Evolutionary conservation across 208 protist genomes (phyloP).

Genomic region (Trypanosoma cruzi): DNA sequence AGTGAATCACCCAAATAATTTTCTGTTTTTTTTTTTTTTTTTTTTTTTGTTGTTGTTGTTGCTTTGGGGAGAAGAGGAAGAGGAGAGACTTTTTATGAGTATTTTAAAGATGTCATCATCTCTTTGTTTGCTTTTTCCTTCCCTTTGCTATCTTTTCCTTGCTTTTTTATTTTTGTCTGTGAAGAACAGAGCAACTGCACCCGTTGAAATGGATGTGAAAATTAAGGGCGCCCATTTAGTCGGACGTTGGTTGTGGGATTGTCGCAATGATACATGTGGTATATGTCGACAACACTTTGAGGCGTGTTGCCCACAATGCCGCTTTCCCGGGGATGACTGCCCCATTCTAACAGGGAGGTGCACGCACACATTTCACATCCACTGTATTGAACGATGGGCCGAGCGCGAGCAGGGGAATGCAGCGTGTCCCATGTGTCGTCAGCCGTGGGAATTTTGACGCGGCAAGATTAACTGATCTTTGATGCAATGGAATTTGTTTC

Average conservation of each 20-base stretch:
- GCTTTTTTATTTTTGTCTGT: background rate
- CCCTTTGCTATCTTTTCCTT: background rate
- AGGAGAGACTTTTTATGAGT: too few relatives aligned
- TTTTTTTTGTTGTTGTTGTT: too few relatives aligned
- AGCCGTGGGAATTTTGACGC: slow-evolving; percentile 71
- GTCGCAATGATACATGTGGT: slow-evolving; percentile 85
- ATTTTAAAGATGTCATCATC: background rate
- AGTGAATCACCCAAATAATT: background rate
- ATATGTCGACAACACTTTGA: slow-evolving; percentile 88
- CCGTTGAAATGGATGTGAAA: slow-evolving; percentile 66
- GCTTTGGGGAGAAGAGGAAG: too few relatives aligned
- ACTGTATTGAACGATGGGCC: slow-evolving; percentile 98
- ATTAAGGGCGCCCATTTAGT: slow-evolving; percentile 82
- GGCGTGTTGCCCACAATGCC: slow-evolving; percentile 85
- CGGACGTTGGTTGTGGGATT: slow-evolving; percentile 89
- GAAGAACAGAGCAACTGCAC: background rate
- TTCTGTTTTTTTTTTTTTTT: background rate
- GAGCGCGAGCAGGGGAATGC: slow-evolving; percentile 53
- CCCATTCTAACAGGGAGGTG: slow-evolving; percentile 97
- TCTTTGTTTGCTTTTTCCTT: slow-evolving; percentile 8
- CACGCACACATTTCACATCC: slow-evolving; percentile 99
- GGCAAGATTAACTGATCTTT: background rate
- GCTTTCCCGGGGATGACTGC: slow-evolving; percentile 92
- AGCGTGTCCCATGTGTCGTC: slow-evolving; percentile 81
- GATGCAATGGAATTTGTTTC: background rate